Base-by-base conservation (phyloP, 2,329 filamentous ascomycete genomes). In the Colletotrichum cereale region DNA sequence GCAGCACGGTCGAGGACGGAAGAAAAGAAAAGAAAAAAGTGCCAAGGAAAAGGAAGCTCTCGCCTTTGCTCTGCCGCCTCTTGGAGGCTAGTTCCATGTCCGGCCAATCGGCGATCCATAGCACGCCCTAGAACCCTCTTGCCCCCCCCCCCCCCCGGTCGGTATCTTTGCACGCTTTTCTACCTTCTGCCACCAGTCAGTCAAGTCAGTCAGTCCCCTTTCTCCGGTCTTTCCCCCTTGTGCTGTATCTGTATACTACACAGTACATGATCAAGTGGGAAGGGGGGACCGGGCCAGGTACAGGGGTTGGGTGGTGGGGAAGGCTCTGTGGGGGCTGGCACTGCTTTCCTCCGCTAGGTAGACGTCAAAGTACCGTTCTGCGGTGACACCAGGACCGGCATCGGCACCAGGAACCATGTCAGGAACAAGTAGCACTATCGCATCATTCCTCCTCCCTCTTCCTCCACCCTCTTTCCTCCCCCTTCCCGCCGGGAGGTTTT, bases 21-120 rank as follows among this genome's bases (percentile, higher is more conserved):
- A 10, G 2, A n/a, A n/a, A 44, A 44, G n/a, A 44, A 18, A 48
- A 62, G 31, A 24, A 40, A 26, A 2, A 56, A 42, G n/a, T n/a
- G n/a, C n/a, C n/a, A 48, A n/a, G 24, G 40, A 50, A 47, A 60
- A 12, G 2, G 29, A 31, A 24, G 34, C 36, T 58, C 55, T 40
- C 42, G 47, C 47, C 47, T 50, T 50, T 29, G 24, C 24, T 55
- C 52, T 36, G 52, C 31, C 31, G 52, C 31, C 31, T 55, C 31
- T 34, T 29, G 18, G 26, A 48, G 53, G 56, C 42, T 64, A 64
- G 34, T 36, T 62, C 56, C 67, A 62, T 61, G 67, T 66, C 47
- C 63, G 67, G 63, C 56, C 67, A 71, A 71, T 71, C 63, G 67
- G 63, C 56, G 67, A 67, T 67, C 55, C 63, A 62, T 48, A 65